A percentile compares a stretch with the other conserved stretches of the same genome.
Conservation (phyloP, 2,329 filamentous ascomycete genomes). For the Furcasterigmium furcatum region DNA sequence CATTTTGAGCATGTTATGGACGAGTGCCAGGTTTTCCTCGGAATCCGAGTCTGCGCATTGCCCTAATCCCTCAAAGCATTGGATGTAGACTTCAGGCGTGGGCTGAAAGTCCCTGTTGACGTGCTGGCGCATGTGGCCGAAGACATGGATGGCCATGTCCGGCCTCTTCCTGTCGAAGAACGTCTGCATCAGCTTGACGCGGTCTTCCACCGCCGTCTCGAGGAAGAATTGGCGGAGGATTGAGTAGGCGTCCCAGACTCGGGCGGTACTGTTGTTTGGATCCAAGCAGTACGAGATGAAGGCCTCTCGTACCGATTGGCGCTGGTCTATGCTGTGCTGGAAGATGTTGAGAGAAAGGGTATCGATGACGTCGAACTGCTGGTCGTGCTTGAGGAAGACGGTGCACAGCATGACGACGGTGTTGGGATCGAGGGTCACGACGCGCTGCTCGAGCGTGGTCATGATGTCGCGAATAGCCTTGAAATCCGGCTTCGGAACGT, state of each 20-base stretch:
- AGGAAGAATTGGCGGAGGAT: slow-evolving; percentile 63
- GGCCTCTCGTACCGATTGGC: slow-evolving; percentile 60
- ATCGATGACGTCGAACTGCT: slow-evolving; percentile 77
- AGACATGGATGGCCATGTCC: slow-evolving; percentile 83
- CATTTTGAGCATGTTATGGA: slow-evolving; percentile 94
- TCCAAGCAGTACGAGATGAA: slow-evolving; percentile 70
- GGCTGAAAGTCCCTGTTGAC: slow-evolving; percentile 62
- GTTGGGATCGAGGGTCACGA: slow-evolving; percentile 66
- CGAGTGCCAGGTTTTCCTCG: slow-evolving; percentile 63
- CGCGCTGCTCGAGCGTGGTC: slow-evolving; percentile 67
- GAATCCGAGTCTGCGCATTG: slow-evolving; percentile 34
- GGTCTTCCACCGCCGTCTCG: slow-evolving; percentile 61
- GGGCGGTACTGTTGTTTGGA: slow-evolving; percentile 54
- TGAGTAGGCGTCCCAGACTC: slow-evolving; percentile 64
- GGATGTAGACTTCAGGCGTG: slow-evolving; percentile 69
- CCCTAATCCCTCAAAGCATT: slow-evolving; percentile 74
- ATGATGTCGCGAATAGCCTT: slow-evolving; percentile 71
- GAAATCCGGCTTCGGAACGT: slow-evolving; percentile 58
- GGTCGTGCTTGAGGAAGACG: slow-evolving; percentile 71
- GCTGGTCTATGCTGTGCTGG: slow-evolving; percentile 67
- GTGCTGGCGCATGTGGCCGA: slow-evolving; percentile 90
- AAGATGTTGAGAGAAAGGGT: slow-evolving; percentile 73
- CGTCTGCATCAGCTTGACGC: slow-evolving; percentile 71
- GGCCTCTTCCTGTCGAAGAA: slow-evolving; percentile 77
- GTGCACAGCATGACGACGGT: slow-evolving; percentile 73